Evolutionary conservation across 73 alveolate genomes (phyloP).

Genomic region (Paramecium sexaurelia): DNA sequence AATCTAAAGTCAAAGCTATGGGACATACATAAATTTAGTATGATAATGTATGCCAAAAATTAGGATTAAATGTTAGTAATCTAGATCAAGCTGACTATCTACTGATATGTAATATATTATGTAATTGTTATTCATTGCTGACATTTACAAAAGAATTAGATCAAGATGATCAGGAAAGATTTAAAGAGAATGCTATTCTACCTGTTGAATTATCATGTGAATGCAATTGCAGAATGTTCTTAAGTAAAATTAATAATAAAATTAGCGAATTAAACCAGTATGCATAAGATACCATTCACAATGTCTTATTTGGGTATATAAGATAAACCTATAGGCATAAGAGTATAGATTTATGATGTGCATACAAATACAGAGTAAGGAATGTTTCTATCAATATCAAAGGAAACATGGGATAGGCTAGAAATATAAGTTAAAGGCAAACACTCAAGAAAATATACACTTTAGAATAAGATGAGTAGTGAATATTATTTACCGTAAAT

Average conservation of each 20-base stretch:
- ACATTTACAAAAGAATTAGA: constrained; percentile 36
- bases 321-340: constrained; percentile 19
- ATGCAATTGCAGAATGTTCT: background rate
- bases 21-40: background rate
- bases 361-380: constrained; percentile 32
- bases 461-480: constrained; percentile 22
- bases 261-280: background rate
- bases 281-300: background rate
- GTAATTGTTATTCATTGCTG: background rate
- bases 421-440: background rate
- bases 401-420: background rate
- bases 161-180: constrained; percentile 32
- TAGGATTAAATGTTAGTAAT: constrained; percentile 3
- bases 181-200: background rate
- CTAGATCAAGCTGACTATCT: background rate
- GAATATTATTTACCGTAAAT: background rate
- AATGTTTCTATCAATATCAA: constrained; percentile 31
- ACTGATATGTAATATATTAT: background rate
- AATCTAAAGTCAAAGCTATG: background rate
- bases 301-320: constrained; percentile 27
- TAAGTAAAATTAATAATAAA: background rate
- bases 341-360: constrained; percentile 29
- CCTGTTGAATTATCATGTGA: constrained; percentile 28
- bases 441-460: background rate
- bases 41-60: constrained; percentile 1